These are phyloP conservation scores for Arthromyces matolae DNA, from an alignment of 768 basidiomycete genomes.

Conservation along the genomic window DNA sequence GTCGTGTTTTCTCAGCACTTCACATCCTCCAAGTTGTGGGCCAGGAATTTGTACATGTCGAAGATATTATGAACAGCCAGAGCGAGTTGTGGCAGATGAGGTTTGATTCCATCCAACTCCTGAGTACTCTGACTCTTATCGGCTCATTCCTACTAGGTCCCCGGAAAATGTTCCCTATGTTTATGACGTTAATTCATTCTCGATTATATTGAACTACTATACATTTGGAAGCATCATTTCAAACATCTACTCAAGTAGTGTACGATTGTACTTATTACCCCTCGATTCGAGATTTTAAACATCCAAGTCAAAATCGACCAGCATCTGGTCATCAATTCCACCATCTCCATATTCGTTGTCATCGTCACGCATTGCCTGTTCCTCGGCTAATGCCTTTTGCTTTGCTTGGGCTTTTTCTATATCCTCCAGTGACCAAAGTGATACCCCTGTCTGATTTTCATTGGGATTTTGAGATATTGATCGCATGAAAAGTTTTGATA, in stretches of 20 bases:
- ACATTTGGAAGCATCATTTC: background rate
- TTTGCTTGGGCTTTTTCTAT: slow-evolving; percentile 82
- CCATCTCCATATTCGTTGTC: slow-evolving; percentile 68
- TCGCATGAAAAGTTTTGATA: slow-evolving; percentile 95
- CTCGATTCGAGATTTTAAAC: slow-evolving; percentile 21
- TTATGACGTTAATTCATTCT: too few species aligned
- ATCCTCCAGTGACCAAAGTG: slow-evolving; percentile 93
- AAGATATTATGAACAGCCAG: slow-evolving; percentile 59
- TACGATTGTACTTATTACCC: slow-evolving; percentile 5
- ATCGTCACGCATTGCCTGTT: slow-evolving; percentile 35
- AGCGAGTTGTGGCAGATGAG: slow-evolving; percentile 42
- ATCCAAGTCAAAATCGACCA: slow-evolving; percentile 56
- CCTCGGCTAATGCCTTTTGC: slow-evolving; percentile 62
- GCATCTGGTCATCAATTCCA: slow-evolving; percentile 59
- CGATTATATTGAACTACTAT: background rate
- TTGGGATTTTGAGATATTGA: slow-evolving; percentile 98
- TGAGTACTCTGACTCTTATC: too few species aligned
- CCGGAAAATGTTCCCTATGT: slow-evolving; percentile 39
- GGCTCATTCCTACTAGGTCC: slow-evolving; percentile 22
- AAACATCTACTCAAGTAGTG: background rate
- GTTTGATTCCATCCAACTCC: slow-evolving; percentile 32
- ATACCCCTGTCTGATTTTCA: slow-evolving; percentile 92
- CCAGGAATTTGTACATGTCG: slow-evolving; percentile 42
- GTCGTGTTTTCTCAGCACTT: slow-evolving; percentile 43
- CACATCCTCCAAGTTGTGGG: slow-evolving; percentile 47